Base-by-base conservation (phyloP, 2,329 filamentous ascomycete genomes). In the Reticulascus tulasneorum region DNA sequence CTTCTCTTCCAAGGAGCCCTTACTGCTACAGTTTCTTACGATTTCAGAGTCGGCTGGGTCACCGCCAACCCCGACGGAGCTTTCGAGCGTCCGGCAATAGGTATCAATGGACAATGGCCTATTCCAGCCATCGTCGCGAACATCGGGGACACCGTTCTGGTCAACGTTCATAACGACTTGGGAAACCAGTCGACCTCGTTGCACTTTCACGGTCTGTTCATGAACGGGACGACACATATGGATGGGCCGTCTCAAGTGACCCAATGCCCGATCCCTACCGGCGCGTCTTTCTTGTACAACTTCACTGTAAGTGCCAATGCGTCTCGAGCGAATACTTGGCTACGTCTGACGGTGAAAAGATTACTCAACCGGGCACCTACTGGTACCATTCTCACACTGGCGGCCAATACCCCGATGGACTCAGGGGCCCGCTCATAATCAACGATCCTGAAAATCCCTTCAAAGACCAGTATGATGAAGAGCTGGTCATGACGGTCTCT, bases 71-170 rank as follows among this genome's bases (percentile, higher is more conserved):
- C 86, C 0, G 86, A 91, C 62, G 81, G 79, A 16, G 64, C 70
- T 7, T 71, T 72, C 40, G 67, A 75, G 24, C 73, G 85, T 21
- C 71, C 78, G n/a, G 75, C 76, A 4, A 86, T 91, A 53, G 84
- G 83, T 29, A 83, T 93, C 63, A 91, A 93, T 51, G 77, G 76
- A 5, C 58, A 81, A 62, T 88, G 85, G 82, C 86, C 86, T 2
- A 72, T 84, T 34, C 86, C 86, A 1, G 59, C 62, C 18, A 80
- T 88, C 38, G 69, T 75, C 33, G 81, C 75, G 23, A 71, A 71
- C 30, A 63, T 79, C 32, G 82, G 82, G 38, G 82, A 86, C 52
- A 69, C 63, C 16, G 47, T 84, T 33, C 53, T 82, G 40, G 62
- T 83, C 42, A 77, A 78, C 37, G 66, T 75, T 27, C 59, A 67